These are phyloP conservation scores for Exophiala sp. DNA, from an alignment of 2,329 filamentous ascomycete species.

Conservation along the genomic window DNA sequence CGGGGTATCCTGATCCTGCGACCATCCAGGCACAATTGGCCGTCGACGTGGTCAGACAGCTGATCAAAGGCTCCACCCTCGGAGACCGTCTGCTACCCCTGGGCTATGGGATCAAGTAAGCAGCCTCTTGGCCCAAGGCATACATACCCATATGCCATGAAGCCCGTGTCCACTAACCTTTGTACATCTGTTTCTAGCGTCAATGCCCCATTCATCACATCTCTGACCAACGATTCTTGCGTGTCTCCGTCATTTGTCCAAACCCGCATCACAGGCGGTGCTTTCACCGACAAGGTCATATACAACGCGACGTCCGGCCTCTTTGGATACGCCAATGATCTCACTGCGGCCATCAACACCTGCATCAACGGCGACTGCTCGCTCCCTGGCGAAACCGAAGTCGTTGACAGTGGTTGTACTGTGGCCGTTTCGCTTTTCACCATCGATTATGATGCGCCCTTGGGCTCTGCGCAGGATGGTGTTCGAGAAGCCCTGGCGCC, in stretches of 20 bases:
- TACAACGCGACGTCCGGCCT: slow-evolving; percentile 41
- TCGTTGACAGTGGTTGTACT: slow-evolving; percentile 41
- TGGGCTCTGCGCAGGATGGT: slow-evolving; percentile 9
- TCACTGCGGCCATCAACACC: slow-evolving; percentile 41
- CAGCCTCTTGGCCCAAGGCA: too few species aligned
- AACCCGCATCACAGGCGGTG: slow-evolving; percentile 47
- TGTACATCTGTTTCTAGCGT: slow-evolving; percentile 35
- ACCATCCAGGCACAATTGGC: slow-evolving; percentile 42
- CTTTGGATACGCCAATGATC: slow-evolving; percentile 41
- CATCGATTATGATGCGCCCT: slow-evolving; percentile 48
- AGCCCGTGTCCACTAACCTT: too few species aligned
- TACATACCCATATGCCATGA: too few species aligned
- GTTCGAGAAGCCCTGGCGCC: slow-evolving; percentile 14
- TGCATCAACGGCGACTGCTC: slow-evolving; percentile 50
- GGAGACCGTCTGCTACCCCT: slow-evolving; percentile 38
- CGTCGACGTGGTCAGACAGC: slow-evolving; percentile 41
- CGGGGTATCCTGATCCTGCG: slow-evolving; percentile 37
- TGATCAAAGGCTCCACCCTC: slow-evolving; percentile 37
- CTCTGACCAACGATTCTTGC: slow-evolving; percentile 36
- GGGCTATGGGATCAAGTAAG: slow-evolving; percentile 44
- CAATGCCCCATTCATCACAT: slow-evolving; percentile 45
- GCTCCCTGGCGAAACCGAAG: slow-evolving; percentile 47
- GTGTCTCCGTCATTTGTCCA: slow-evolving; percentile 43
- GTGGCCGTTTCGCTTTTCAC: slow-evolving; percentile 44
- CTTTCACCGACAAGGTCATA: slow-evolving; percentile 43